phyloP scores from a whole-genome alignment of 768 basidiomycete species.

The Termitomyces sp. region DNA sequence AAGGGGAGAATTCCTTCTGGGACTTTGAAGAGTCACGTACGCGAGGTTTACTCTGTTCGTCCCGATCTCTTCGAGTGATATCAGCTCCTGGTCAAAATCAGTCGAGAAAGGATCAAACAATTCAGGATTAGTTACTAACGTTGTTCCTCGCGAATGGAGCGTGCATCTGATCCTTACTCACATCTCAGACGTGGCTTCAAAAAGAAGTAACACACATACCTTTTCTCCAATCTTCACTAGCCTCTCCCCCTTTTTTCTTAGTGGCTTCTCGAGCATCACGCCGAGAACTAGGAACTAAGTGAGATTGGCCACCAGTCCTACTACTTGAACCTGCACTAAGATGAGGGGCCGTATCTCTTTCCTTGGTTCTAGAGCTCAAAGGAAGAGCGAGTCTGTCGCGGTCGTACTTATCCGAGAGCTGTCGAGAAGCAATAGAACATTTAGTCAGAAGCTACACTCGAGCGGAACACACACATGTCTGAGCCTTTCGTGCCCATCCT shows the following conservation, averaged over 20 bases:
- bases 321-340: constrained; percentile 40
- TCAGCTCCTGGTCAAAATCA: constrained; percentile 41
- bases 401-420: constrained; percentile 89
- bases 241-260: constrained; percentile 71
- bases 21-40: constrained; percentile 60
- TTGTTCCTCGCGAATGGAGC: constrained; percentile 59
- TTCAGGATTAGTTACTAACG: constrained; percentile 35
- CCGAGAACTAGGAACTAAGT: constrained; percentile 38
- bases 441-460: background rate
- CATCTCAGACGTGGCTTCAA: constrained; percentile 7
- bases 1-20: constrained; percentile 54
- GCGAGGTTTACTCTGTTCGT: constrained; percentile 60
- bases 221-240: constrained; percentile 83
- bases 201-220: constrained; percentile 41
- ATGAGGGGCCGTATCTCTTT: constrained; percentile 66
- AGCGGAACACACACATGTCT: constrained; percentile 55
- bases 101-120: background rate
- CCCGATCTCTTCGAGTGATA: constrained; percentile 54
- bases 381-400: constrained; percentile 70
- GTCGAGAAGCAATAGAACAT: constrained; percentile 8
- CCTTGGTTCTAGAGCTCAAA: constrained; percentile 53
- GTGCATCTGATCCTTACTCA: constrained; percentile 43
- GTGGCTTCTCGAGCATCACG: constrained; percentile 56
- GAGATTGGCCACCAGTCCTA: constrained; percentile 35
- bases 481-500: constrained; percentile 75